These are phyloP conservation scores for Sporothrix mexicana DNA, from an alignment of 2,329 filamentous ascomycete species.

Conservation along the genomic window DNA sequence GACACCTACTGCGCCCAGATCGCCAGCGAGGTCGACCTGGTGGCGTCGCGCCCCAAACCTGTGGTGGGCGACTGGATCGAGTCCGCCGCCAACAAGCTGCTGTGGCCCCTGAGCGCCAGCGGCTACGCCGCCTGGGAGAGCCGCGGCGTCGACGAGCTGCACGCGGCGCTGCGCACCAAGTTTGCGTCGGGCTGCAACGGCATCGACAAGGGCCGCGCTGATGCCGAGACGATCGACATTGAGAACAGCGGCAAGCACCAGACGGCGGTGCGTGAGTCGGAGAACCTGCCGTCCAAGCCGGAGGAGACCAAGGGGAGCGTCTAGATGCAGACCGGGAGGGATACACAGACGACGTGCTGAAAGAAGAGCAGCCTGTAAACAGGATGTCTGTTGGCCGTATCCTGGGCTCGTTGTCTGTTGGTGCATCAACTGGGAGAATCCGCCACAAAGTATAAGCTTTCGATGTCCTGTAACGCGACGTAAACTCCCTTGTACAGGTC, in stretches of 20 bases:
- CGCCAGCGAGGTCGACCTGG: conserved; percentile 66
- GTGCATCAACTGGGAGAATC: too few species aligned
- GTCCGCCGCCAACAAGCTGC: conserved; percentile 46
- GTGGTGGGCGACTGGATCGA: conserved; percentile 56
- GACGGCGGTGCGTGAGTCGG: background rate
- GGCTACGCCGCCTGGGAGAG: conserved; percentile 55
- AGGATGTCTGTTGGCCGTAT: too few species aligned
- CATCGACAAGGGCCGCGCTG: background rate
- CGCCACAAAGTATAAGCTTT: too few species aligned
- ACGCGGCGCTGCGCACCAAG: conserved; percentile 35
- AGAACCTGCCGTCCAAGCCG: background rate
- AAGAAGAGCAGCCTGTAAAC: too few species aligned
- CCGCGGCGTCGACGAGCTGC: conserved; percentile 11
- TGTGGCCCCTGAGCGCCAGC: conserved; percentile 51
- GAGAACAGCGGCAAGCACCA: background rate
- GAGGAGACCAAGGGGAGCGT: too few species aligned
- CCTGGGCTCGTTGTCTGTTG: too few species aligned
- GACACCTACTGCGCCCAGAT: conserved; percentile 69
- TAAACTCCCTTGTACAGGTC: too few species aligned
- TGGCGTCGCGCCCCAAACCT: conserved; percentile 61
- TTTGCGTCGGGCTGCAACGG: conserved; percentile 32
- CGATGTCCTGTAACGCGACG: too few species aligned
- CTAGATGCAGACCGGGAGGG: too few species aligned
- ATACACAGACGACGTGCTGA: too few species aligned
- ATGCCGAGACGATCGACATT: conserved; percentile 13